Evolutionary conservation across 2,329 filamentous ascomycete species (phyloP).

Genomic region (Lizonia empirigonia): DNA sequence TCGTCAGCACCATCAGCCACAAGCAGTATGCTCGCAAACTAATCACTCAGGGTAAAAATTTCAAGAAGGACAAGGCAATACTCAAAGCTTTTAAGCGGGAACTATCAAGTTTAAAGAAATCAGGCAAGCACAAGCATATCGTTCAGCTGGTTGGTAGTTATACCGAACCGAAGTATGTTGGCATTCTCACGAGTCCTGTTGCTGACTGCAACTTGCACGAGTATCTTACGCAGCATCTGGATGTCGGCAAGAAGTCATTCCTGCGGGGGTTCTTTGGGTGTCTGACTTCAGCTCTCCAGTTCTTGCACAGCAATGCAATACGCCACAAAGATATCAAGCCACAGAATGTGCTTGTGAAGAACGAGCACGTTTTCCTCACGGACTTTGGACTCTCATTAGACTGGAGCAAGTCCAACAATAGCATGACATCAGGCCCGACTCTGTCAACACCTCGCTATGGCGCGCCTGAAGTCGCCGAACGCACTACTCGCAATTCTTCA

Average conservation of each 20-base stretch:
- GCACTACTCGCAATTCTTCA: conserved; percentile 16
- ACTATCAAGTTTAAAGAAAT: conserved; percentile 18
- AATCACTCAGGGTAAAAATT: conserved; percentile 20
- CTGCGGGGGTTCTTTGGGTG: conserved; percentile 24
- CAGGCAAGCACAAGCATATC: conserved; percentile 23
- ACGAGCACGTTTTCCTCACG: conserved; percentile 17
- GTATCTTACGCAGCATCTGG: conserved; percentile 15
- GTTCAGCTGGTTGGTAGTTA: conserved; percentile 37
- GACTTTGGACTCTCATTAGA: conserved; percentile 25
- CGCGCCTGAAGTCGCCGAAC: conserved; percentile 26
- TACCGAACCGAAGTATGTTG: conserved; percentile 38
- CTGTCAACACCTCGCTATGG: conserved; percentile 22
- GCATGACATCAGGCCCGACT: conserved; percentile 14
- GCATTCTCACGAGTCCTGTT: conserved; percentile 38
- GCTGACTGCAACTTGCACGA: conserved; percentile 24
- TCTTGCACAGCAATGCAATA: conserved; percentile 19
- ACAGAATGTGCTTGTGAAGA: conserved; percentile 19
- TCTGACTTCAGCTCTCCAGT: conserved; percentile 12
- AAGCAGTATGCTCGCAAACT: conserved; percentile 33
- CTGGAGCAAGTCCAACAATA: conserved; percentile 17
- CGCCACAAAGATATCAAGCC: conserved; percentile 28
- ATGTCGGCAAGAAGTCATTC: conserved; percentile 13
- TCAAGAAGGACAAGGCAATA: conserved; percentile 15
- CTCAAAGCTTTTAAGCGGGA: conserved; percentile 22
- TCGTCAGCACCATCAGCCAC: conserved; percentile 26